Evolutionary conservation across 495 filamentous ascomycete genomes (phyloP), one percentile per base, ranked within the genome.

Genomic region (Pyrenula massariospora): DNA sequence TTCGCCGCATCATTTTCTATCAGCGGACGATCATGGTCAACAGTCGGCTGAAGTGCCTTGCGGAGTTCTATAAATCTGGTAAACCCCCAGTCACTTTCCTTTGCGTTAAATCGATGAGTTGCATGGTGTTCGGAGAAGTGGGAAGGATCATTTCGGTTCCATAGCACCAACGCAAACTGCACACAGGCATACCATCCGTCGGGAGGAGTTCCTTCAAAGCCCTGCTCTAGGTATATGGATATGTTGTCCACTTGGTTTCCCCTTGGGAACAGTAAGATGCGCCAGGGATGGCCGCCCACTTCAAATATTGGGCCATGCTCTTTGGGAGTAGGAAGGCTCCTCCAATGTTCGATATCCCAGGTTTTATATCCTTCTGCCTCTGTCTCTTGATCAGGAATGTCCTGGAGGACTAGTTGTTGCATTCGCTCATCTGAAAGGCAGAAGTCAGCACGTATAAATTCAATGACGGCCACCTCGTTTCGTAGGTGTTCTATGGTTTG

Each of bases 31-130:
- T 75, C 78, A 59, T 72, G 76, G 53, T 91, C 83, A 80, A 83
- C 94, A 3, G 77, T 73, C 21, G 78, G 66, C 55, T 77, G 83
- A 66, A 96, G 95, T 63, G 96, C 82, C 63, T 82, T 85, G 25
- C 89, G 80, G 52, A 94, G 71, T 62, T 96, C 91, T 21, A 85
- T 82, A 65, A 96, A 99, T 54, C 90, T 72, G 2, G 94, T 97
- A 64, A 99, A 99, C 0, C 93, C 93, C 93, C 93, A 99, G 62
- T 99, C 93, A n/a, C 88, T 88, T 71, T 99, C 93, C 21, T 96
- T 92, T 48, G 84, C 85, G 11, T 88, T 96, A 66, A 96, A 99
- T 54, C 93, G 85, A 63, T 99, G 93, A 57, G 89, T 89, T 50
- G 80, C 80, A 83, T 78, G 72, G 59, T 88, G 91, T 52, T 81